phyloP scores from a whole-genome alignment of 1,139 yeast species.

The Taphrina wiesneri region DNA sequence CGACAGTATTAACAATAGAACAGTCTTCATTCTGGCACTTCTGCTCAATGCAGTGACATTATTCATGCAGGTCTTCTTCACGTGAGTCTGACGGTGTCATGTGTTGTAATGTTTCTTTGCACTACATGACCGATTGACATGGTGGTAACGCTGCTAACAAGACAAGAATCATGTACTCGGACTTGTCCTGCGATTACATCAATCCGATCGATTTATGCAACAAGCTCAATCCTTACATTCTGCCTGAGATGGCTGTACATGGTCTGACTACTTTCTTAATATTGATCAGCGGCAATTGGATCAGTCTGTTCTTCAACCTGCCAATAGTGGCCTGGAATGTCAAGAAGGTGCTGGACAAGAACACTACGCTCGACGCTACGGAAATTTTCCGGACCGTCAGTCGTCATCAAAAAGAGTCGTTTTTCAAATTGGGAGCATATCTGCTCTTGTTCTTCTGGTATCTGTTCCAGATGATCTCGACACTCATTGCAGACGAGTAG shows the following conservation, averaged over 20 bases:
- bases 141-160: neutral
- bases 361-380: constrained; percentile 92
- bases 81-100: neutral
- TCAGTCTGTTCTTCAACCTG: constrained; percentile 77
- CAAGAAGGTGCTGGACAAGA: constrained; percentile 64
- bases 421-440: constrained; percentile 18
- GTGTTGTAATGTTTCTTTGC: neutral
- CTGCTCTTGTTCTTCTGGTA: constrained; percentile 30
- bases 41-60: constrained; percentile 20
- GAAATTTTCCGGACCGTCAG: constrained; percentile 84
- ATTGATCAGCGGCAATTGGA: constrained; percentile 90
- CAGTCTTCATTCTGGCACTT: constrained; percentile 10
- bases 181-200: constrained; percentile 63
- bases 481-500: constrained; percentile 15
- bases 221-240: constrained; percentile 78
- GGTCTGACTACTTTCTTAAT: constrained; percentile 70
- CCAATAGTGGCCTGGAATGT: constrained; percentile 83
- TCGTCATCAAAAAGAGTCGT: constrained; percentile 89
- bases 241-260: constrained; percentile 89
- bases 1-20: neutral
- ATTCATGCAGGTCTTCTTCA: constrained; percentile 23
- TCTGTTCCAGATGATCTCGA: constrained; percentile 22
- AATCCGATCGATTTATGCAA: constrained; percentile 96
- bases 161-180: constrained; percentile 22
- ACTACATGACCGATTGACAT: neutral